Evolutionary conservation across 2,329 filamentous ascomycete species (phyloP).

Genomic region (Aspergillus flavus): DNA sequence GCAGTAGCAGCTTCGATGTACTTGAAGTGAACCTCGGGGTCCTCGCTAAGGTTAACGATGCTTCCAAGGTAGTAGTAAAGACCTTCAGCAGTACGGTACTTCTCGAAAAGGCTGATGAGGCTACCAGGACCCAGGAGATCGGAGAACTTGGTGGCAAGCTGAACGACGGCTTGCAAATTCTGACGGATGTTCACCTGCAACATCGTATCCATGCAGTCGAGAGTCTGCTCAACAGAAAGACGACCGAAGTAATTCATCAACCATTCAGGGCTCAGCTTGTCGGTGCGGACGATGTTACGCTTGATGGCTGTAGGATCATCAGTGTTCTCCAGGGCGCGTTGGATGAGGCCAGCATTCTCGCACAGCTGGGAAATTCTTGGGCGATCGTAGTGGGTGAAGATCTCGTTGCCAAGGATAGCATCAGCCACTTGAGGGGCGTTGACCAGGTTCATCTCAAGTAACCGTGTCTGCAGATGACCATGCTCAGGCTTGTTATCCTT

Average conservation of each 20-base stretch:
- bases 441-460: constrained; percentile 96
- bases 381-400: constrained; percentile 98
- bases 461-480: constrained; percentile 86
- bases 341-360: constrained; percentile 84
- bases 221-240: constrained; percentile 89
- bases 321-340: constrained; percentile 90
- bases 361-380: constrained; percentile 84
- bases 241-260: constrained; percentile 90
- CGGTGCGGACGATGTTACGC: constrained; percentile 79
- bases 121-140: constrained; percentile 86
- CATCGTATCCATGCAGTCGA: constrained; percentile 96
- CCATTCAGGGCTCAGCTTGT: constrained; percentile 90
- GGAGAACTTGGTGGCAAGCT: constrained; percentile 96
- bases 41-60: constrained; percentile 95
- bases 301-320: constrained; percentile 89
- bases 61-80: constrained; percentile 98
- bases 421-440: constrained; percentile 97
- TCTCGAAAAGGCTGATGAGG: constrained; percentile 92
- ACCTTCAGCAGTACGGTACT: constrained; percentile 95
- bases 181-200: constrained; percentile 94
- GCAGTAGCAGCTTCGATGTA: constrained; percentile 97
- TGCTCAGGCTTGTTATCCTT: constrained; percentile 96
- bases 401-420: constrained; percentile 95
- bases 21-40: constrained; percentile 96
- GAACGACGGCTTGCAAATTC: constrained; percentile 91